Conservation (phyloP, 148 eudicot genomes). For the Rhododendron ferrugineum region DNA sequence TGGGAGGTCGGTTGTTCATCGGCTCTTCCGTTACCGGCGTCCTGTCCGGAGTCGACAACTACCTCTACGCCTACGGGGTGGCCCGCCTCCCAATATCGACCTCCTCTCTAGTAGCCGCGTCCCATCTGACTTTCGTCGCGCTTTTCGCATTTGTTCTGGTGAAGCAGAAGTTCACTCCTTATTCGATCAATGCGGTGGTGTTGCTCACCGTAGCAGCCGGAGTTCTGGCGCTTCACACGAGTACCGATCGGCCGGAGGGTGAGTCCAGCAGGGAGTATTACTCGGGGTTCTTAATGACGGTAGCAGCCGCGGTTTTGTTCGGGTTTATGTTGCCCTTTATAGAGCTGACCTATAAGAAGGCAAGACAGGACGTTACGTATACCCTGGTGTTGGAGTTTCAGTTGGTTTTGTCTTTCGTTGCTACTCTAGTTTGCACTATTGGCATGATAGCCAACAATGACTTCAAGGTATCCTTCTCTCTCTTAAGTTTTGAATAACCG, state of each 20-base stretch:
- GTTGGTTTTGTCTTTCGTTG: conserved; percentile 41
- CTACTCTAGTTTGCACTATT: conserved; percentile 45
- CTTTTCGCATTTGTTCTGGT: conserved; percentile 53
- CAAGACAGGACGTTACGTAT: conserved; percentile 31
- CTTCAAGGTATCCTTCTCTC: conserved; percentile 34
- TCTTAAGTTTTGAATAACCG: background rate
- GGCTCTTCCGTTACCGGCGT: conserved; percentile 27
- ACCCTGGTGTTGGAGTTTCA: conserved; percentile 64
- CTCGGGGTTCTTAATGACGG: conserved; percentile 44
- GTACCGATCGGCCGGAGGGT: conserved; percentile 38
- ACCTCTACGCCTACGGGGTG: conserved; percentile 52
- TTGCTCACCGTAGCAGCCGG: conserved; percentile 51
- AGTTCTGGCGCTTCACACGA: conserved; percentile 47
- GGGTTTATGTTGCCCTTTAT: conserved; percentile 51
- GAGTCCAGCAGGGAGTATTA: conserved; percentile 30
- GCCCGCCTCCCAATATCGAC: conserved; percentile 61
- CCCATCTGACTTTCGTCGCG: conserved; percentile 59
- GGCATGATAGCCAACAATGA: conserved; percentile 61
- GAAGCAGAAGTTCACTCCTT: conserved; percentile 51
- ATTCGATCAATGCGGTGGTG: conserved; percentile 49
- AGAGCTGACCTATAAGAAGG: conserved; percentile 43
- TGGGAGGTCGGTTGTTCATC: conserved; percentile 19
- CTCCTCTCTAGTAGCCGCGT: conserved; percentile 44
- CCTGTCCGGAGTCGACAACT: conserved; percentile 55
- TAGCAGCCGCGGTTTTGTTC: conserved; percentile 38